phyloP scores from a whole-genome alignment of 257 asterid species.

The Nicotiana noctiflora region DNA sequence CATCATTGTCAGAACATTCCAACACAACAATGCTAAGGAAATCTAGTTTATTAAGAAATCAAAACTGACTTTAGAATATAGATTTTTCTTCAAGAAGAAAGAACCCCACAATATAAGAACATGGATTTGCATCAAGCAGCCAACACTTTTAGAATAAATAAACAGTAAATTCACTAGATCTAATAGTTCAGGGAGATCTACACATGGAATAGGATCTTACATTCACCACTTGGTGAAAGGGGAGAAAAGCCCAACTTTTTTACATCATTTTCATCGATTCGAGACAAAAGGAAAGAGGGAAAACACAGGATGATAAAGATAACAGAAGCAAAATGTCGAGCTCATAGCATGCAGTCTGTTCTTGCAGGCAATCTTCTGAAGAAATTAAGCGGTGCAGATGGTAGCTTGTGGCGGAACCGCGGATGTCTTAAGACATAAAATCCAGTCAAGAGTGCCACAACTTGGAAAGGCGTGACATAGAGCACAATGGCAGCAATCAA shows the following conservation, averaged over 20 bases:
- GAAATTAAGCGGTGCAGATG: constrained; percentile 15
- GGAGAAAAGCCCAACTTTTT: not conserved
- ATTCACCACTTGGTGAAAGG: not conserved
- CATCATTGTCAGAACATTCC: constrained; percentile 3
- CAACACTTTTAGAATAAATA: not conserved
- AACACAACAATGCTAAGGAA: not conserved
- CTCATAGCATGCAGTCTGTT: constrained; percentile 14
- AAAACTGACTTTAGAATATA: not conserved
- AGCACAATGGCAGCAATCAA: constrained; percentile 14
- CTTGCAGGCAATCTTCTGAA: constrained; percentile 15
- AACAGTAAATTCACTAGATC: constrained; percentile 2
- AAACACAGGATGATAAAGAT: not conserved
- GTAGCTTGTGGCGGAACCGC: constrained; percentile 13
- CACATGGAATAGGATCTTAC: not conserved
- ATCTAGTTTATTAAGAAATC: not conserved
- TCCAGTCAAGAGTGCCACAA: constrained; percentile 4
- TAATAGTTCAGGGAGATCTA: constrained; percentile 1
- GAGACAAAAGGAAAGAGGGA: not conserved
- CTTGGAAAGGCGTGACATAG: constrained; percentile 6
- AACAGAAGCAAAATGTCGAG: not conserved
- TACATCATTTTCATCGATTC: not conserved
- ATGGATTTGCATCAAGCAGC: not conserved
- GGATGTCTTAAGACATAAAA: constrained; percentile 15
- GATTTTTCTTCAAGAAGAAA: not conserved
- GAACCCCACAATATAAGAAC: not conserved